These are phyloP conservation scores for Pythium sukuiense DNA, from an alignment of 352 stramenopile species.

Conservation along the genomic window DNA sequence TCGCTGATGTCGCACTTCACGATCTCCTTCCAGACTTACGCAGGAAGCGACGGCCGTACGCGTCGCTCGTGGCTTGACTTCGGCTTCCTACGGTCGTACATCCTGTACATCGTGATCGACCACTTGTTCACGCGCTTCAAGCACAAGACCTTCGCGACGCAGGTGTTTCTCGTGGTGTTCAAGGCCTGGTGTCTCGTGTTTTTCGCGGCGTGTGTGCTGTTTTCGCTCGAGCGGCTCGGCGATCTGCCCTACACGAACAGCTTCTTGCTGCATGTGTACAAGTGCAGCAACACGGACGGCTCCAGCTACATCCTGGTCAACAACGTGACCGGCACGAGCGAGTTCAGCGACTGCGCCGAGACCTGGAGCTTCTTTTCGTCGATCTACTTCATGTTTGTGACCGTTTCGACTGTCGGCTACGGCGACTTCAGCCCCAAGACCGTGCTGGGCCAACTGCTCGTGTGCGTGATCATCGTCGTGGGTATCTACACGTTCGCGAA, in stretches of 20 bases:
- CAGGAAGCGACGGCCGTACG: conserved; percentile 42
- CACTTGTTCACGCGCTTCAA: conserved; percentile 67
- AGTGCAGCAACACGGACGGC: conserved; percentile 60
- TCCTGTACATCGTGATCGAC: conserved; percentile 80
- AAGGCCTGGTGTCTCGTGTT: conserved; percentile 80
- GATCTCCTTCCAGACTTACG: conserved; percentile 72
- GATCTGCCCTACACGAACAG: conserved; percentile 81
- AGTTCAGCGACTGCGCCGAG: conserved; percentile 63
- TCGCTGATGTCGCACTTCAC: conserved; percentile 83
- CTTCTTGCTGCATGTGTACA: conserved; percentile 85
- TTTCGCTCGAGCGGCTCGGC: conserved; percentile 82
- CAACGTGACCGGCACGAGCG: conserved; percentile 47
- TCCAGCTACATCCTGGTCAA: conserved; percentile 49
- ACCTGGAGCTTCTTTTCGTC: conserved; percentile 87
- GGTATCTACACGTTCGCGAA: conserved; percentile 89
- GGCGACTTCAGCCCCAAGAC: conserved; percentile 86
- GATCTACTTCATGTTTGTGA: conserved; percentile 91
- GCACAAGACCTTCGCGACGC: conserved; percentile 80
- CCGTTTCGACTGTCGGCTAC: conserved; percentile 85
- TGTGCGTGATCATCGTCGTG: conserved; percentile 84
- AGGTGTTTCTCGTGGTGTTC: conserved; percentile 78
- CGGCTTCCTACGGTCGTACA: conserved; percentile 82
- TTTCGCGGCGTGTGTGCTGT: conserved; percentile 79
- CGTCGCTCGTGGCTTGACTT: conserved; percentile 86
- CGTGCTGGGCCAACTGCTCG: conserved; percentile 70